Conservation (phyloP, 176 grass and related monocot species). For the Eremochloa ophiuroides region DNA sequence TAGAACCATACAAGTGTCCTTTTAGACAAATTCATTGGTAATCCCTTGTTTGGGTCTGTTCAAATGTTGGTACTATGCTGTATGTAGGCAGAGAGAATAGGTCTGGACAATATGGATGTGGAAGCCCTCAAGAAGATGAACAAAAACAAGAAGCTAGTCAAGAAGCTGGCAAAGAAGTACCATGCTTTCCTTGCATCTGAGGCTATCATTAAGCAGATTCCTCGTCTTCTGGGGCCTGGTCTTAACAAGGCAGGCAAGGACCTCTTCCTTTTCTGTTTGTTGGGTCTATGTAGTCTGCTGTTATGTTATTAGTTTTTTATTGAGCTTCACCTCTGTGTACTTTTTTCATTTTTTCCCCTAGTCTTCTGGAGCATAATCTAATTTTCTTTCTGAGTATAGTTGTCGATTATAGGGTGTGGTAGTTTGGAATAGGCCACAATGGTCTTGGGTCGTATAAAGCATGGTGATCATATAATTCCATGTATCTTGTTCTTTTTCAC, state of each 20-base stretch:
- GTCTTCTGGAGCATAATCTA: not conserved
- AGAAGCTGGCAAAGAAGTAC: constrained; percentile 92
- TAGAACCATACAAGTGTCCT: not conserved
- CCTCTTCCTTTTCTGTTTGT: not conserved
- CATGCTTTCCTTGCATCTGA: constrained; percentile 93
- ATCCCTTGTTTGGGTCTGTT: not conserved
- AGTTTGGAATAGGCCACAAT: not conserved
- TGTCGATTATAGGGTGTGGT: not conserved
- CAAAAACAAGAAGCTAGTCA: constrained; percentile 95
- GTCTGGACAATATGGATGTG: constrained; percentile 83
- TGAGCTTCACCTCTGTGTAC: not conserved
- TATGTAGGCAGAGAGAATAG: constrained; percentile 62
- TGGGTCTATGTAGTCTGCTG: not conserved
- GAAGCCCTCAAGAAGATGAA: constrained; percentile 91
- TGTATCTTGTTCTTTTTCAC: not conserved
- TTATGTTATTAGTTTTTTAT: not conserved
- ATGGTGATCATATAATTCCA: not conserved
- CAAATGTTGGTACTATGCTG: not conserved
- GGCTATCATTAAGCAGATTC: constrained; percentile 92
- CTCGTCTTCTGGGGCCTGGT: constrained; percentile 87
- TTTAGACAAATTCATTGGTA: not conserved
- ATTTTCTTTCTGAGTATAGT: not conserved
- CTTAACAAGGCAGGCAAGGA: constrained; percentile 87
- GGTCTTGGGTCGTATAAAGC: not conserved
- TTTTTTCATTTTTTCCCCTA: not conserved